Conservation (phyloP, 2,329 filamentous ascomycete genomes). For the Penicillium sp. region DNA sequence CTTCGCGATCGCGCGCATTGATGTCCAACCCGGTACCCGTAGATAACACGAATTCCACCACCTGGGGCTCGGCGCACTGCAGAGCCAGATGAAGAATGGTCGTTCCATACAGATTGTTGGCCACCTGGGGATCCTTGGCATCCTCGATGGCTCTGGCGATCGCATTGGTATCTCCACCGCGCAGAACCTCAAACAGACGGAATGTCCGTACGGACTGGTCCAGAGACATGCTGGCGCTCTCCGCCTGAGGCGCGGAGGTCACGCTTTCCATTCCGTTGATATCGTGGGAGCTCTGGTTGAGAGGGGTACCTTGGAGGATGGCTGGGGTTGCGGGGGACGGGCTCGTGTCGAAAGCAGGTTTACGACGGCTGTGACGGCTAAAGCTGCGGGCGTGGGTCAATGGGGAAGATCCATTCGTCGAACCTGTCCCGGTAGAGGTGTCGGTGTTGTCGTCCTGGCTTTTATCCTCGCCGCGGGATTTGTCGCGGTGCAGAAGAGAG, state of each 20-base stretch:
- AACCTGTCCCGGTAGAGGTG: slow-evolving; percentile 28
- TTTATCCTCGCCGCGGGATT: slow-evolving; percentile 36
- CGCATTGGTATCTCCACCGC: slow-evolving; percentile 84
- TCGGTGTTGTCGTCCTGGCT: slow-evolving; percentile 28
- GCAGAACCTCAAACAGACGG: slow-evolving; percentile 85
- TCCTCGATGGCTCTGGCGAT: slow-evolving; percentile 79
- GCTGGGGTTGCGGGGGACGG: slow-evolving; percentile 17
- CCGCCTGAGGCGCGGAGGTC: slow-evolving; percentile 34
- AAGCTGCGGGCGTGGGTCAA: slow-evolving; percentile 32
- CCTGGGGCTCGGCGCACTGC: slow-evolving; percentile 87
- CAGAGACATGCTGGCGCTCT: slow-evolving; percentile 55
- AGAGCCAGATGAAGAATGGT: slow-evolving; percentile 91
- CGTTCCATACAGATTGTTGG: slow-evolving; percentile 61
- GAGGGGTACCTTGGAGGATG: slow-evolving; percentile 28
- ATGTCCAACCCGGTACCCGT: slow-evolving; percentile 71
- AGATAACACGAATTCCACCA: slow-evolving; percentile 92
- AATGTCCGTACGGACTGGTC: slow-evolving; percentile 96
- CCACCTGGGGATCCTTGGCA: slow-evolving; percentile 53
- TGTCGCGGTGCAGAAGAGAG: slow-evolving; percentile 55
- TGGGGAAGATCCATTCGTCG: slow-evolving; percentile 27
- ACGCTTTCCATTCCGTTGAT: slow-evolving; percentile 32
- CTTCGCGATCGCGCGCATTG: slow-evolving; percentile 88
- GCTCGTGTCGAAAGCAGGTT: slow-evolving; percentile 25
- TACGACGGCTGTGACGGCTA: slow-evolving; percentile 32
- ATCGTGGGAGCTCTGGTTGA: slow-evolving; percentile 20